phyloP scores from a whole-genome alignment of 1,139 yeast genomes.

The Debaryomyces coudertii region DNA sequence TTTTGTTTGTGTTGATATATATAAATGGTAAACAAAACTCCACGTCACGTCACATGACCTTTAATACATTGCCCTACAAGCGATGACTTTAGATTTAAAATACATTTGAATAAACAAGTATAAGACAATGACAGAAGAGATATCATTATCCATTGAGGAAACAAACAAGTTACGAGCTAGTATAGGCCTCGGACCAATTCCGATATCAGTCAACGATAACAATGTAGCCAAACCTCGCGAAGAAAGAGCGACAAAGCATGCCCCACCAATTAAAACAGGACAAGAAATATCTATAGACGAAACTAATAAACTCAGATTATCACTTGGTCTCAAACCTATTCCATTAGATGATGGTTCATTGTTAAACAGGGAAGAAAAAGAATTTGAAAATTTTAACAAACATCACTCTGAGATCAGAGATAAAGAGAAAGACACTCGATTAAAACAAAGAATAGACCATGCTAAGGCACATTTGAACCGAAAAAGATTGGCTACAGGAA shows the following conservation, averaged over 20 bases:
- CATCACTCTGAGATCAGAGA: slow-evolving; percentile 15
- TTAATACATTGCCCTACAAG: neutral
- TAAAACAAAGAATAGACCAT: slow-evolving; percentile 20
- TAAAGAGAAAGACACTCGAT: slow-evolving; percentile 14
- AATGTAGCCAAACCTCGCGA: neutral
- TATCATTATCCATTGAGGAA: slow-evolving; percentile 40
- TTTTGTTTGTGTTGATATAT: slow-evolving; percentile 6
- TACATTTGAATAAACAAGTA: neutral
- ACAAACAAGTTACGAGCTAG: slow-evolving; percentile 40
- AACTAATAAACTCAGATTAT: slow-evolving; percentile 52
- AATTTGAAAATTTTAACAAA: slow-evolving; percentile 21
- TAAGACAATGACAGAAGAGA: slow-evolving; percentile 25
- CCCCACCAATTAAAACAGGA: neutral
- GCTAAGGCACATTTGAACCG: slow-evolving; percentile 25
- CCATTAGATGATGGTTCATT: slow-evolving; percentile 18
- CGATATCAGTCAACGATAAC: slow-evolving; percentile 14
- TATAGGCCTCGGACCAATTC: slow-evolving; percentile 36
- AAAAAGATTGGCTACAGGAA: slow-evolving; percentile 21
- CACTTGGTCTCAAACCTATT: slow-evolving; percentile 54
- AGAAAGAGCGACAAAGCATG: neutral
- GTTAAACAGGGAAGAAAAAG: slow-evolving; percentile 4
- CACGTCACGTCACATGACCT: neutral
- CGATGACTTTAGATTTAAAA: slow-evolving; percentile 1
- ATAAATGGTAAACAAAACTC: slow-evolving; percentile 5
- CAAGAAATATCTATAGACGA: slow-evolving; percentile 49